Evolutionary conservation across 164 flowering plant genomes (phyloP).

Genomic region (Buxus sempervirens): DNA sequence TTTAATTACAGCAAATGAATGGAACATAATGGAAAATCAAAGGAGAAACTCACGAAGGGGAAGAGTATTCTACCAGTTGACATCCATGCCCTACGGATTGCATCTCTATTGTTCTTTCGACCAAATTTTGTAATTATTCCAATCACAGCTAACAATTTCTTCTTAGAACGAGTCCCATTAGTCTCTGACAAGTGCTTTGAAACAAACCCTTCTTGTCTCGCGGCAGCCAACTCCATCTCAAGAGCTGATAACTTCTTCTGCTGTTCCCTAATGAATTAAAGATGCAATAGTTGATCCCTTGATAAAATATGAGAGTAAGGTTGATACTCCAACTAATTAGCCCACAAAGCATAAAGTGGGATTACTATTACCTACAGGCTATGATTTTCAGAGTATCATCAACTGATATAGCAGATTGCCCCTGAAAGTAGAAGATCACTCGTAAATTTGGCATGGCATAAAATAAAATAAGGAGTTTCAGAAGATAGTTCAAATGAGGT

Average conservation of each 20-base stretch:
- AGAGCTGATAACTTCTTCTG: constrained; percentile 69
- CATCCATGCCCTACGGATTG: constrained; percentile 92
- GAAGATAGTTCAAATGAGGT: not conserved
- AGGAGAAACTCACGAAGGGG: constrained; percentile 17
- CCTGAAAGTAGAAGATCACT: constrained; percentile 42
- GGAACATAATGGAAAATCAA: constrained; percentile 2
- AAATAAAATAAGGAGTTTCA: not conserved
- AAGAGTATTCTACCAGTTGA: constrained; percentile 54
- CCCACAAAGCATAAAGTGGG: not conserved
- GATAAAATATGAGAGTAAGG: not conserved
- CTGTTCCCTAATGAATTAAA: constrained; percentile 57
- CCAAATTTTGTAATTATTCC: constrained; percentile 79
- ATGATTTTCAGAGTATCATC: constrained; percentile 82
- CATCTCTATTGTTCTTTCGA: constrained; percentile 69
- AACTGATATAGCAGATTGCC: constrained; percentile 79
- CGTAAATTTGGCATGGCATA: not conserved
- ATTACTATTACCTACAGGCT: constrained; percentile 58
- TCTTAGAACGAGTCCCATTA: constrained; percentile 36
- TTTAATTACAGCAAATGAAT: no score
- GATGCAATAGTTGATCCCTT: not conserved
- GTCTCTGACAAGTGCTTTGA: constrained; percentile 42
- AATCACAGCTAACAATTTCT: constrained; percentile 56
- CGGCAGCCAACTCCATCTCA: constrained; percentile 74
- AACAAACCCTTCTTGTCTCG: constrained; percentile 70
- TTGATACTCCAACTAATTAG: not conserved